Evolutionary conservation across 164 flowering plant genomes (phyloP).

Genomic region (Umbellularia californica): DNA sequence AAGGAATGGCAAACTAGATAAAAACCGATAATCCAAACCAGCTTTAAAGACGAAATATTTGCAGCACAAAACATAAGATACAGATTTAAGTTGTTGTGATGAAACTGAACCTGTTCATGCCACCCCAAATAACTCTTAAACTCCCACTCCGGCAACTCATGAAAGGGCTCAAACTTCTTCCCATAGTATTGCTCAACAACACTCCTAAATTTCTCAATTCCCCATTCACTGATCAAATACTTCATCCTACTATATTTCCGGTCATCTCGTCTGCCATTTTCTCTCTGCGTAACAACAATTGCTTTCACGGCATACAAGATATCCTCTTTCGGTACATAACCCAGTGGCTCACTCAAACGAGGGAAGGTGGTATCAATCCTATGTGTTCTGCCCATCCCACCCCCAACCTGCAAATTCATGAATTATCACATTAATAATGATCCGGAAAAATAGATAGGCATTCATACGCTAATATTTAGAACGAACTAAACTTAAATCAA

Average conservation of each 20-base stretch:
- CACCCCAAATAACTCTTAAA: slow-evolving; percentile 93
- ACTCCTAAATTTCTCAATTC: slow-evolving; percentile 88
- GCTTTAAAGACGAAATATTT: background rate
- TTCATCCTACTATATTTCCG: slow-evolving; percentile 96
- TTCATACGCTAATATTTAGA: background rate
- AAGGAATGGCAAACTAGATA: background rate
- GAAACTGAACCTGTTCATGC: slow-evolving; percentile 75
- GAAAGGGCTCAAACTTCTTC: slow-evolving; percentile 82
- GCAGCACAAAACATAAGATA: background rate
- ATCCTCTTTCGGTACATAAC: slow-evolving; percentile 94
- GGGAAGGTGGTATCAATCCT: slow-evolving; percentile 83
- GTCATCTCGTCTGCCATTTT: slow-evolving; percentile 97
- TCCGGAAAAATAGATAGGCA: background rate
- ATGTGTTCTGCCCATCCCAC: slow-evolving; percentile 99
- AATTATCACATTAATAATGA: background rate
- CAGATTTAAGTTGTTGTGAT: background rate
- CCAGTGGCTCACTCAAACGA: slow-evolving; percentile 85
- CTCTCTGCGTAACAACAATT: slow-evolving; percentile 92
- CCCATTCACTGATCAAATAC: slow-evolving; percentile 88
- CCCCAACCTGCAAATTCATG: slow-evolving; percentile 74
- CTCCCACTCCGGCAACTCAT: slow-evolving; percentile 88
- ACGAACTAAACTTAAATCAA: background rate
- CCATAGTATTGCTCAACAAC: slow-evolving; percentile 93
- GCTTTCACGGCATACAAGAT: slow-evolving; percentile 94
- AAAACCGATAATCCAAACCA: background rate